Base-by-base conservation (phyloP, 257 asterid species). In the Rauvolfia tetraphylla region DNA sequence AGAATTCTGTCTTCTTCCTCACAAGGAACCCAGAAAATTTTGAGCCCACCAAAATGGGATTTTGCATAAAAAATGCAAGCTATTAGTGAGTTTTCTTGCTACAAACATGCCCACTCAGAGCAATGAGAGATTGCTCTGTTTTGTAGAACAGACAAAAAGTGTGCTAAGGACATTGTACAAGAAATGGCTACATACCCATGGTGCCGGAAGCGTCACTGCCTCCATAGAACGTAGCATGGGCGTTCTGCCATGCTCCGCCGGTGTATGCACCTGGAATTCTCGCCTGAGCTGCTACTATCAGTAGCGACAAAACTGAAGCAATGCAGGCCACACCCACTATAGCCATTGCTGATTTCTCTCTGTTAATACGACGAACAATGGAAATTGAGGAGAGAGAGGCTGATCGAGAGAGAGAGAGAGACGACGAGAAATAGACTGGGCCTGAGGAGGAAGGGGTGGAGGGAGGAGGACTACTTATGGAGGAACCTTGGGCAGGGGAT, bases 171-270 rank as follows among this genome's bases (percentile, higher is more conserved):
- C 48, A 66, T 18, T 66, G 18, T 66, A 25, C 13, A 38, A 14
- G 12, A 39, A 38, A 66, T n/a, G n/a, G 63, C 13, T 72, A 44
- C 82, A 9, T 84, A 92, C 97, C 97, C 97, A 92, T 92, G 9
- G 97, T 92, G 72, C 97, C 97, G 76, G 97, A 92, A 76, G 96
- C 97, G 71, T 90, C 95, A 71, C 95, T 88, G 48, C 97, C 97
- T 3, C 97, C 97, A 74, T 92, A 92, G 85, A 92, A 92, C 20
- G 97, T 92, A 73, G 97, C 97, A 80, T 92, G 97, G 65, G 97
- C 97, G 48, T 72, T 71, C 73, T 89, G 82, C 96, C 96, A 90
- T 0, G 73, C 79, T n/a, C 90, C 93, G 57, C 93, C 95, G 69
- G 69, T 17, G 85, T 87, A 92, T 20, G 82, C 89, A 1, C 96